Conservation (phyloP, 352 stramenopile genomes). For the Blastocystis sp. region DNA sequence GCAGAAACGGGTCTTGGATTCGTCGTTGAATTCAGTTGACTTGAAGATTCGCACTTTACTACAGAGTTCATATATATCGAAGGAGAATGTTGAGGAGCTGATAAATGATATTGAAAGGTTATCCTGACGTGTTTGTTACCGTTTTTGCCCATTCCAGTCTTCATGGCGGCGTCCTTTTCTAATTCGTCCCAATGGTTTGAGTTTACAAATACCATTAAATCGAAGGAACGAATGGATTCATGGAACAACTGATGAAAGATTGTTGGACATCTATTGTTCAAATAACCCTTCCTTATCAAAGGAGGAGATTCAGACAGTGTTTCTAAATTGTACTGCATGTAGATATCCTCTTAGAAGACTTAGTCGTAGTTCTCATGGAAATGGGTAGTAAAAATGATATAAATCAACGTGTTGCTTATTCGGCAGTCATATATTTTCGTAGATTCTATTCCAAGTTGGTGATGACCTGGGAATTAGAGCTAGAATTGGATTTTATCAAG, state of each 20-base stretch:
- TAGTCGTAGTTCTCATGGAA: constrained; percentile 53
- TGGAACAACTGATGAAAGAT: not conserved
- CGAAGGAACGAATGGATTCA: constrained; percentile 54
- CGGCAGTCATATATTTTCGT: constrained; percentile 23
- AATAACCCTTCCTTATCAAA: constrained; percentile 5
- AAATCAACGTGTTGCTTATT: not conserved
- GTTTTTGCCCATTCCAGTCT: not conserved
- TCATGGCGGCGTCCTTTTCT: constrained; percentile 47
- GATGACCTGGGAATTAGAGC: not conserved
- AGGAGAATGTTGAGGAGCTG: not conserved
- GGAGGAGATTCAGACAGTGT: not conserved
- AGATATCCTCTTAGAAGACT: not conserved
- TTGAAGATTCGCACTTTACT: too few relatives aligned
- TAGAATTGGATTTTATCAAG: constrained; percentile 26
- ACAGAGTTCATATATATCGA: not conserved
- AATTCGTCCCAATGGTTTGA: constrained; percentile 38
- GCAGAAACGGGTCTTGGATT: not conserved
- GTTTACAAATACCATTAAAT: not conserved
- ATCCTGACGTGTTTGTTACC: constrained; percentile 36
- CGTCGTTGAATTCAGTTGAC: too few relatives aligned
- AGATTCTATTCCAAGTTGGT: not conserved
- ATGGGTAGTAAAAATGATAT: constrained; percentile 53
- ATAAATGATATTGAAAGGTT: not conserved
- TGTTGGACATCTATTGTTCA: not conserved
- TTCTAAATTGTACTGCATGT: constrained; percentile 27